phyloP scores from a whole-genome alignment of 2,329 filamentous ascomycete genomes.

The Tricladium varicosporioides region DNA sequence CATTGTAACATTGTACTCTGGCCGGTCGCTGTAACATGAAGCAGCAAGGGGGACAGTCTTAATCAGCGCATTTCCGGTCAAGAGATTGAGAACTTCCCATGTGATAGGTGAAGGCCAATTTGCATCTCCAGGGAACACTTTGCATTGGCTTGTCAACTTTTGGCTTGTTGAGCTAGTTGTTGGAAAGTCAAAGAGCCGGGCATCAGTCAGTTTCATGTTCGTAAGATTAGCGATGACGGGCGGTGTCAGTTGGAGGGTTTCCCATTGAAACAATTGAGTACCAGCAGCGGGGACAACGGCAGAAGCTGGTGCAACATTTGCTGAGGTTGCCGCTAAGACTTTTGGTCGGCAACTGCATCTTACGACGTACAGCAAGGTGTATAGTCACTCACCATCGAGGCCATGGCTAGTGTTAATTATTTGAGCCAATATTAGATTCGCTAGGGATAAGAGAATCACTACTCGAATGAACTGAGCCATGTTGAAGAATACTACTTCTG shows the following conservation, averaged over 20 bases:
- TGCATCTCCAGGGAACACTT: slow-evolving; percentile 21
- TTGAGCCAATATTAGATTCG: slow-evolving; percentile 6
- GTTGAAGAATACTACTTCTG: slow-evolving; percentile 3
- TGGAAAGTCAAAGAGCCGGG: slow-evolving; percentile 5
- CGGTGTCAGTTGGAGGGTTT: slow-evolving; percentile 6
- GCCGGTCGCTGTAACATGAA: slow-evolving; percentile 39
- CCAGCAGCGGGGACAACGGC: slow-evolving; percentile 1
- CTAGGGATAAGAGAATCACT: slow-evolving; percentile 1
- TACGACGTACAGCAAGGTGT: background rate
- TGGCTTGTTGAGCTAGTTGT: background rate
- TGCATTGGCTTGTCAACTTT: slow-evolving; percentile 31
- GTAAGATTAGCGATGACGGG: slow-evolving; percentile 8
- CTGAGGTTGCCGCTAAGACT: slow-evolving; percentile 2
- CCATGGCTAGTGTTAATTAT: background rate
- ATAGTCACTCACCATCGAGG: background rate
- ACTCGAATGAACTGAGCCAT: slow-evolving; percentile 7
- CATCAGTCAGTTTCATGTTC: slow-evolving; percentile 7
- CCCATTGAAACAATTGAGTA: slow-evolving; percentile 5
- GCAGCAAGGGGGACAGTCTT: slow-evolving; percentile 43
- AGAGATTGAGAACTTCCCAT: slow-evolving; percentile 47
- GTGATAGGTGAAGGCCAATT: slow-evolving; percentile 46
- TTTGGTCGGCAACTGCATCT: background rate
- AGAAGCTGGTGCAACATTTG: background rate
- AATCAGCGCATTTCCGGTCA: slow-evolving; percentile 41
- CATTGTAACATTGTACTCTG: slow-evolving; percentile 30